Evolutionary conservation across 148 eudicot genomes (phyloP).

Genomic region (Arbutus unedo): DNA sequence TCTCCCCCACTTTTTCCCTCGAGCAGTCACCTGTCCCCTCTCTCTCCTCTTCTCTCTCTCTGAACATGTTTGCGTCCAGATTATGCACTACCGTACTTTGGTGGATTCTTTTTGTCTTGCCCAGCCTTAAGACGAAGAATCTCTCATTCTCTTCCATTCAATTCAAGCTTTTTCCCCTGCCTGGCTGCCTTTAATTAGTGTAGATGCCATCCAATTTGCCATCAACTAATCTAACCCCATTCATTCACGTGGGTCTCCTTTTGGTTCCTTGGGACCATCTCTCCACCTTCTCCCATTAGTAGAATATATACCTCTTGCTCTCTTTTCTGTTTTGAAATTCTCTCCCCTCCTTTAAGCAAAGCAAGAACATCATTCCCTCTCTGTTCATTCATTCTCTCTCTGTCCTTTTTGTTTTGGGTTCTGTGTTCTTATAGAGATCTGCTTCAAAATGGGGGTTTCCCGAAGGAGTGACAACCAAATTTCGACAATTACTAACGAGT

Average conservation of each 20-base stretch:
- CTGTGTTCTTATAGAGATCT: neutral
- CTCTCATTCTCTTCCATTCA: neutral
- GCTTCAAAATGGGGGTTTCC: conserved; percentile 35
- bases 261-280: neutral
- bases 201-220: no score
- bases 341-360: neutral
- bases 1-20: neutral
- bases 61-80: neutral
- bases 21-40: neutral
- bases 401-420: neutral
- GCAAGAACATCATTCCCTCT: neutral
- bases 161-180: neutral
- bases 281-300: conserved; percentile 6
- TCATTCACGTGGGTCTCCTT: conserved; percentile 6
- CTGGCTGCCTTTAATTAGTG: no score
- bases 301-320: neutral
- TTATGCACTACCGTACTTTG: neutral
- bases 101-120: conserved; percentile 8
- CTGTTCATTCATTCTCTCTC: neutral
- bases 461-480: conserved; percentile 32
- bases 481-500: conserved; percentile 17
- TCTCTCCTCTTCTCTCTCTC: neutral
- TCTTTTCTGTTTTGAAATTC: neutral
- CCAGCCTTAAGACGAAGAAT: conserved; percentile 1
- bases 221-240: neutral